Conservation (phyloP, 2,329 filamentous ascomycete genomes). For the Plectosphaerella sp. region DNA sequence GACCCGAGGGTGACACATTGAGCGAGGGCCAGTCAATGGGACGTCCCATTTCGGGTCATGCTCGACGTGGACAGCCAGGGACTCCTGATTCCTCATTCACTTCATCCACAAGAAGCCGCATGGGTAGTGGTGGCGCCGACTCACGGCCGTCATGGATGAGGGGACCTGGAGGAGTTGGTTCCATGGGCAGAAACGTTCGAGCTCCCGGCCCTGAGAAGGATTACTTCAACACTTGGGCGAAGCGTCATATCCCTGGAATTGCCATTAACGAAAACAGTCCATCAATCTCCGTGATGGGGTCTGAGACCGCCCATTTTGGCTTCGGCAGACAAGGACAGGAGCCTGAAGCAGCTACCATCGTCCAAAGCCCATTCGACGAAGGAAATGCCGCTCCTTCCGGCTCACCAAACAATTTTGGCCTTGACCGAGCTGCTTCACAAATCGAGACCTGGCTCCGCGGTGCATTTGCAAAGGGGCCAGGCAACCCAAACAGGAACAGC, state of each 20-base stretch:
- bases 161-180: conserved; percentile 84
- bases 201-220: conserved; percentile 81
- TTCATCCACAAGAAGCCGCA: conserved; percentile 28
- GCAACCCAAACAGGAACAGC: conserved; percentile 40
- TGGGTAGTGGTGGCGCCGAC: conserved; percentile 33
- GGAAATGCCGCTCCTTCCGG: conserved; percentile 35
- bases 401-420: conserved; percentile 43
- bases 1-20: conserved; percentile 6
- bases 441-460: conserved; percentile 90
- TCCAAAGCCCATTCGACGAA: conserved; percentile 47
- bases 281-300: conserved; percentile 61
- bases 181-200: conserved; percentile 65
- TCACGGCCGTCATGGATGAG: conserved; percentile 60
- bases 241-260: conserved; percentile 75
- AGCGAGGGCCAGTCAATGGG: conserved; percentile 24
- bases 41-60: conserved; percentile 37
- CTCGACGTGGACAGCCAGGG: conserved; percentile 20
- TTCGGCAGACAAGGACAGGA: conserved; percentile 27
- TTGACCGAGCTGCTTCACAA: conserved; percentile 82
- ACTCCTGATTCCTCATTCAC: conserved; percentile 23
- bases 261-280: conserved; percentile 62
- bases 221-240: conserved; percentile 77
- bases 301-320: conserved; percentile 54
- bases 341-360: conserved; percentile 27
- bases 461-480: conserved; percentile 62